Percentiles rank a stretch among this genome's conserved stretches.
Evolutionary conservation across 2,329 filamentous ascomycete genomes (phyloP).

Genomic region (Microdochium nivale): DNA sequence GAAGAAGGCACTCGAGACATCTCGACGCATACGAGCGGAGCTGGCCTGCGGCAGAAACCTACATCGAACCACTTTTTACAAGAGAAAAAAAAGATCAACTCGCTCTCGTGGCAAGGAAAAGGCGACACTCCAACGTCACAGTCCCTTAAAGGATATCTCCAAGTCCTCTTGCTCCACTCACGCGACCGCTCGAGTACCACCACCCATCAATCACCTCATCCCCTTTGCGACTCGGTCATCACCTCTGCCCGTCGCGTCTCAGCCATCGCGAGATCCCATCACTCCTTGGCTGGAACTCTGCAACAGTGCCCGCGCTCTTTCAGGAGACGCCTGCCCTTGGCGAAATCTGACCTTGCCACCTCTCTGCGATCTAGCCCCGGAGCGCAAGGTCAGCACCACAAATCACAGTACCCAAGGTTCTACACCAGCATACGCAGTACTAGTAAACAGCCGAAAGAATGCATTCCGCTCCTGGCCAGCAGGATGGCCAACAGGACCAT

Average conservation of each 20-base stretch:
- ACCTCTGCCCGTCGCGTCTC: too few relatives aligned
- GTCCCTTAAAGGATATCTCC: too few relatives aligned
- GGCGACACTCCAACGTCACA: background rate
- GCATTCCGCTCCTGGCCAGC: background rate
- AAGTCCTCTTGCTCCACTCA: too few relatives aligned
- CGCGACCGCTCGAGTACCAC: too few relatives aligned
- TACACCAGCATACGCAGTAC: background rate
- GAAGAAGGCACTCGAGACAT: background rate
- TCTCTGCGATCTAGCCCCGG: background rate
- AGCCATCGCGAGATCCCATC: too few relatives aligned
- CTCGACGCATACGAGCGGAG: background rate
- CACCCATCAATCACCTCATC: too few relatives aligned
- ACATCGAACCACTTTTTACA: background rate
- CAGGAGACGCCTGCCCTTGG: background rate
- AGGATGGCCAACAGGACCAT: background rate
- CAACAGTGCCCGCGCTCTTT: background rate
- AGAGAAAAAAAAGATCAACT: background rate
- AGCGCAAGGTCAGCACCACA: background rate
- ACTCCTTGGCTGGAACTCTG: too few relatives aligned
- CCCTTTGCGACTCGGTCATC: too few relatives aligned
- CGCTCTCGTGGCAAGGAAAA: too few relatives aligned
- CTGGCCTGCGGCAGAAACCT: background rate
- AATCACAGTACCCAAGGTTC: background rate
- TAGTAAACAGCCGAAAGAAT: background rate
- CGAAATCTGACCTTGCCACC: too few relatives aligned